Base-by-base conservation (phyloP, 768 basidiomycete species). In the Amanita rubescens region DNA sequence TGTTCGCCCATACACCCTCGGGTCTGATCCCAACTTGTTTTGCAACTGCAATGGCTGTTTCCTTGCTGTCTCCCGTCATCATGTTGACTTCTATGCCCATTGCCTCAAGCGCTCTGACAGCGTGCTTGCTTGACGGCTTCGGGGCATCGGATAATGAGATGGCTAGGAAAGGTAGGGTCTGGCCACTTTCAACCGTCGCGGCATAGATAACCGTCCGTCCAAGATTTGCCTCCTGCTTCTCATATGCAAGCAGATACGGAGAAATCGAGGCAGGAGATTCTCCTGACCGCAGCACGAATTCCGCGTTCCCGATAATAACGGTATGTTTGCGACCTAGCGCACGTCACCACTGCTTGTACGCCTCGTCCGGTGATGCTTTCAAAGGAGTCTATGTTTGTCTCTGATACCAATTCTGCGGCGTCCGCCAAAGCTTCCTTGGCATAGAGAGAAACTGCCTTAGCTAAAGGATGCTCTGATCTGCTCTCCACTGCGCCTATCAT, bases 81-180 rank as follows among this genome's bases (percentile, higher is more conserved):
- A 99, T 84, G 55, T 82, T 81, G 17, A 97, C 93, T 54, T 87
- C 84, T 59, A 99, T 86, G 2, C 94, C 94, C 94, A 98, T 95
- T 45, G 69, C 74, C 56, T 85, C 78, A 41, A 99, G 70, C 0
- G 93, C 88, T 48, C 69, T 70, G 59, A 99, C 86, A 0, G 94
- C 94, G 49, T 88, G 79, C 47, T 75, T 76, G 41, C 93, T 93
- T 0, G 93, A 90, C 0, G 81, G 79, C 64, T 95, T 96, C 3
- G 94, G 87, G 5, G 78, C 77, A 64, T 99, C 96, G 11, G 93
- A 80, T 35, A 98, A 74, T 3, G 95, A 89, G 35, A 98, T 73
- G 1, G 89, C 87, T 17, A 95, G 73, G 3, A 93, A 69, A 12
- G 92, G 87, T 49, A 77, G 63, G 30, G 60, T 48, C 33, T 42